These are phyloP conservation scores for Fusarium ambrosium DNA, from an alignment of 2,329 filamentous ascomycete species.

Conservation along the genomic window DNA sequence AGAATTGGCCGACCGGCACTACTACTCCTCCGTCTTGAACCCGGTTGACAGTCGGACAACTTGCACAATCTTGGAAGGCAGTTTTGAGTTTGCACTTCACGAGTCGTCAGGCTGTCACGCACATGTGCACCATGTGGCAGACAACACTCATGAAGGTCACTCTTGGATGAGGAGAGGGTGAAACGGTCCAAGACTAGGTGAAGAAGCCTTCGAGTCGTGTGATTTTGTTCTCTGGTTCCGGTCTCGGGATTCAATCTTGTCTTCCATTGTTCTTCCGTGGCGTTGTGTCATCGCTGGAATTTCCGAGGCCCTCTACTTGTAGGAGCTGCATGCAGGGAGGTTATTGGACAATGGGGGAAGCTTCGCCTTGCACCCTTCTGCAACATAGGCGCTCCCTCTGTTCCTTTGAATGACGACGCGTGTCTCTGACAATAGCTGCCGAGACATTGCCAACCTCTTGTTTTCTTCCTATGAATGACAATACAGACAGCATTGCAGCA, in stretches of 20 bases:
- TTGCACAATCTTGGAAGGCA: slow-evolving; percentile 3
- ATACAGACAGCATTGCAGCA: slow-evolving; percentile 1
- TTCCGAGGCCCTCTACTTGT: neutral
- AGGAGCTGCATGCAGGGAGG: neutral
- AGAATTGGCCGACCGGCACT: slow-evolving; percentile 15
- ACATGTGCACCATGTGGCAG: slow-evolving; percentile 27
- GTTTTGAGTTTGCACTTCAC: slow-evolving; percentile 32
- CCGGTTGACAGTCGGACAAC: slow-evolving; percentile 12
- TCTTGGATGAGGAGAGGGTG: neutral
- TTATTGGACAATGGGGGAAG: neutral
- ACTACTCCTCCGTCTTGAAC: slow-evolving; percentile 22
- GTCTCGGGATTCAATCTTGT: slow-evolving; percentile 27
- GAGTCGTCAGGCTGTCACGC: slow-evolving; percentile 32
- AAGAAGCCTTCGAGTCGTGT: slow-evolving; percentile 1
- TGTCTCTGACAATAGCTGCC: neutral
- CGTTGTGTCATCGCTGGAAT: slow-evolving; percentile 5
- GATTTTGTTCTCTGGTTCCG: slow-evolving; percentile 18
- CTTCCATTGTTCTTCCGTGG: neutral
- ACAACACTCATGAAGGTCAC: neutral
- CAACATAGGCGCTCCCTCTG: neutral
- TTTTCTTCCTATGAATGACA: neutral
- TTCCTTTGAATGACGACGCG: slow-evolving; percentile 16
- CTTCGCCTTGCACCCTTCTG: neutral
- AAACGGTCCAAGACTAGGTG: neutral
- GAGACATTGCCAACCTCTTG: slow-evolving; percentile 7